phyloP scores from a whole-genome alignment of 2,329 filamentous ascomycete genomes.

The Macrophomina tecta region DNA sequence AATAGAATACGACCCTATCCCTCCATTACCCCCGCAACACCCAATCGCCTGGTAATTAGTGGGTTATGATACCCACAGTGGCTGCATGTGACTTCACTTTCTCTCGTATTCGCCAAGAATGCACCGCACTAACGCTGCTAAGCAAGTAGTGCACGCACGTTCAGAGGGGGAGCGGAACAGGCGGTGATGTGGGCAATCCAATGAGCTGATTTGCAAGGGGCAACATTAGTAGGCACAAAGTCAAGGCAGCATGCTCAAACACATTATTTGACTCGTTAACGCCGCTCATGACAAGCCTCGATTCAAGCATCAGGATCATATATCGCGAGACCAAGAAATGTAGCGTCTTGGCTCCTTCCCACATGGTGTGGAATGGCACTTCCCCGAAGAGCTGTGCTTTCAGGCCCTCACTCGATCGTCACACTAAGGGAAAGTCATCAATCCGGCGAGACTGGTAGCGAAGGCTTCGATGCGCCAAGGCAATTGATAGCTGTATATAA shows the following conservation, averaged over 20 bases:
- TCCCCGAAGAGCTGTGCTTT: neutral
- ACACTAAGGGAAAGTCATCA: neutral
- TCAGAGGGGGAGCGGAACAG: neutral
- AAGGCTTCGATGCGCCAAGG: neutral
- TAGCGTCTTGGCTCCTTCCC: neutral
- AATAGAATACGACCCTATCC: neutral
- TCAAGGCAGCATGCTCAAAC: neutral
- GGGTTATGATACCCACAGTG: neutral
- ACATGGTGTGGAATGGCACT: neutral
- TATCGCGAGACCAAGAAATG: neutral
- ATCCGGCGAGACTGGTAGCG: neutral
- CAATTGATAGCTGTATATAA: neutral
- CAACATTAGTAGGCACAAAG: neutral
- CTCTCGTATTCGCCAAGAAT: neutral
- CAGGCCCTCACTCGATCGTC: neutral
- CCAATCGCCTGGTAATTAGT: neutral
- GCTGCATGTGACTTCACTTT: neutral
- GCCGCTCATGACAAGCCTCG: neutral
- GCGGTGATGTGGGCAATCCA: neutral
- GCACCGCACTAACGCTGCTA: neutral
- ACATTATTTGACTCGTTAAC: neutral
- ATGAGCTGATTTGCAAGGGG: neutral
- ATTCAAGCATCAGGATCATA: neutral
- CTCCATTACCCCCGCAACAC: neutral
- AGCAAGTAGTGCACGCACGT: neutral